Conservation (phyloP, 2,329 filamentous ascomycete species). For the Cytospora mali region DNA sequence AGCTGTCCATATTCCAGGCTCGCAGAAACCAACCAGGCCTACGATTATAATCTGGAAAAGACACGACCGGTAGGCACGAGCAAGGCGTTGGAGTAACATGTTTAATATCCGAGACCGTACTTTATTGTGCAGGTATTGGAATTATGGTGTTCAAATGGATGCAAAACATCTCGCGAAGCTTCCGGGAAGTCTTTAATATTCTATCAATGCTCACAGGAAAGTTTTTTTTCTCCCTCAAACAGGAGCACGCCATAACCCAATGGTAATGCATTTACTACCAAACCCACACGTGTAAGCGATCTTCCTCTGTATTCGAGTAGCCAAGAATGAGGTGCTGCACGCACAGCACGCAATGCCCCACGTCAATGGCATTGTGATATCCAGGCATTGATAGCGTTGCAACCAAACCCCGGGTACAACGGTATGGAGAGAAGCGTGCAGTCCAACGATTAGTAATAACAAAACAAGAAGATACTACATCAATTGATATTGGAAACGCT, state of each 20-base stretch:
- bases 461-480: too few relatives aligned
- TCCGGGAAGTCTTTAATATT: neutral
- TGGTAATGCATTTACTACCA: neutral
- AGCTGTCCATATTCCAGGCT: conserved; percentile 24
- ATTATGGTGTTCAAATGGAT: too few relatives aligned
- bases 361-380: neutral
- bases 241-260: neutral
- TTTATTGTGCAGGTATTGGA: neutral
- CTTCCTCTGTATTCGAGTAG: neutral
- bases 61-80: conserved; percentile 20
- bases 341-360: conserved; percentile 1
- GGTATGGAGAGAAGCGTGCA: too few relatives aligned
- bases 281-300: neutral
- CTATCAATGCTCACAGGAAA: neutral
- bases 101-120: neutral
- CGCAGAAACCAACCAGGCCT: conserved; percentile 21
- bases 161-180: neutral
- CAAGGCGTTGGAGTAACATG: conserved; percentile 3
- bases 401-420: too few relatives aligned
- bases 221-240: neutral
- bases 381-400: too few relatives aligned
- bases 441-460: too few relatives aligned
- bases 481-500: too few relatives aligned
- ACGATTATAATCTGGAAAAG: conserved; percentile 24
- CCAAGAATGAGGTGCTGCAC: neutral